A percentile compares a stretch with the other conserved stretches of the same genome.
Evolutionary conservation across 306 rosid genomes (phyloP).

Genomic region (Albizia julibrissin): DNA sequence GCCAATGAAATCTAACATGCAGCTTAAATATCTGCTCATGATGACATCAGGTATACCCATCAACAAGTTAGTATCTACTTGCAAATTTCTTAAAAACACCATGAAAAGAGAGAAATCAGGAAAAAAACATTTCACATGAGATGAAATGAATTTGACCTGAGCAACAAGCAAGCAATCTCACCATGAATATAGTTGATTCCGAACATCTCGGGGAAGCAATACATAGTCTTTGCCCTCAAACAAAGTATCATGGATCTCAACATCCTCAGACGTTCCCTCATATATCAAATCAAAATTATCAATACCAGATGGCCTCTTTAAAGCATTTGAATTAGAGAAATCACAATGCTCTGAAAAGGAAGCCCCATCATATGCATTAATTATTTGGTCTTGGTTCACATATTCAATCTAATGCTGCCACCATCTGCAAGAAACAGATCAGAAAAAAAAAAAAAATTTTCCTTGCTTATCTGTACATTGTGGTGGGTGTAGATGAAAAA

Average conservation of each 20-base stretch:
- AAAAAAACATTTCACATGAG: slow-evolving; percentile 13
- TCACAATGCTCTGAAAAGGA: slow-evolving; percentile 69
- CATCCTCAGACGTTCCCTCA: slow-evolving; percentile 63
- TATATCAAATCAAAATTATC: slow-evolving; percentile 88
- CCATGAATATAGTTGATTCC: slow-evolving; percentile 82
- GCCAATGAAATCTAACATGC: not conserved
- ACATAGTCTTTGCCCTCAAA: slow-evolving; percentile 96
- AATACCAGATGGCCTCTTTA: slow-evolving; percentile 75
- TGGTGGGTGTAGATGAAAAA: slow-evolving; percentile 26
- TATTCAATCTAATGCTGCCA: slow-evolving; percentile 98
- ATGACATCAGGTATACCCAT: slow-evolving; percentile 12
- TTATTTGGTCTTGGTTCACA: slow-evolving; percentile 89
- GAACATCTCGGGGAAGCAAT: slow-evolving; percentile 86
- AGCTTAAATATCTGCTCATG: not conserved
- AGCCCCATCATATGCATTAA: slow-evolving; percentile 63
- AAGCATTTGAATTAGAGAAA: slow-evolving; percentile 56
- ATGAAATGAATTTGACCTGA: slow-evolving; percentile 29
- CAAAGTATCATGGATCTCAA: slow-evolving; percentile 78
- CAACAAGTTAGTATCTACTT: slow-evolving; percentile 13
- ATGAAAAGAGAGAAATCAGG: slow-evolving; percentile 27
- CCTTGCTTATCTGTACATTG: slow-evolving; percentile 6
- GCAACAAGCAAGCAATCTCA: slow-evolving; percentile 40
- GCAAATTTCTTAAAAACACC: slow-evolving; percentile 3
- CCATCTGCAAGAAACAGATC: slow-evolving; percentile 65
- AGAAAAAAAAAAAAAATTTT: slow-evolving; percentile 24